These are phyloP conservation scores for Gelatoporia subvermispora DNA, from an alignment of 768 basidiomycete genomes.

Conservation along the genomic window DNA sequence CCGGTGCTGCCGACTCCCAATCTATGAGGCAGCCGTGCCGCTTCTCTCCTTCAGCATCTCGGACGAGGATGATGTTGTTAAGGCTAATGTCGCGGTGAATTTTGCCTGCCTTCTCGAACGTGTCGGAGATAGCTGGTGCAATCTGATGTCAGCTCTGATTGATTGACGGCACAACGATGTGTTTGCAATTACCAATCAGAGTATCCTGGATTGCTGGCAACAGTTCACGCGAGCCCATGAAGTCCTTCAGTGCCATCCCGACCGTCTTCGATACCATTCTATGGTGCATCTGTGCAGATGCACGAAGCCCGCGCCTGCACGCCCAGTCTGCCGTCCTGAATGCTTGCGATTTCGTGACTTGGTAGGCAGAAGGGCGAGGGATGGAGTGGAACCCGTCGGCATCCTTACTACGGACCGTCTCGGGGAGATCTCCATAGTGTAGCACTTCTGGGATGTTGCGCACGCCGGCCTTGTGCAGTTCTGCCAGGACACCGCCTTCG, in stretches of 20 bases:
- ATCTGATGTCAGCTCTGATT: neutral
- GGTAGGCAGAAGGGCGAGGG: neutral
- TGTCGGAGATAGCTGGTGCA: conserved; percentile 2
- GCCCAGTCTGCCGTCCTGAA: neutral
- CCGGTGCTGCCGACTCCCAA: conserved; percentile 4
- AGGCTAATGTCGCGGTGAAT: conserved; percentile 5
- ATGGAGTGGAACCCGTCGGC: too few species aligned
- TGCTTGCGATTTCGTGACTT: neutral
- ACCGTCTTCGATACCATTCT: conserved; percentile 1
- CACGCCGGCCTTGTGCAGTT: neutral
- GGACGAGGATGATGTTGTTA: conserved; percentile 2
- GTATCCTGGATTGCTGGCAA: neutral
- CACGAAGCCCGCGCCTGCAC: neutral
- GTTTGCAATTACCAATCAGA: conserved; percentile 1
- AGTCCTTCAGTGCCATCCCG: neutral
- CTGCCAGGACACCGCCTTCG: neutral
- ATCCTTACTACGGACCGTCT: neutral
- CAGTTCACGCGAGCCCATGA: conserved; percentile 2
- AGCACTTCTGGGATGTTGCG: neutral
- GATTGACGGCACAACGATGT: too few species aligned
- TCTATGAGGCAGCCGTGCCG: conserved; percentile 5
- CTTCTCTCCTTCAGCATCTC: neutral
- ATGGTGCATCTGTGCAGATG: neutral
- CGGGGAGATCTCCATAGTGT: conserved; percentile 5
- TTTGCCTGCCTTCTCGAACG: neutral